phyloP scores from a whole-genome alignment of 345 rosid species.

The Eucalyptus curtisii region DNA sequence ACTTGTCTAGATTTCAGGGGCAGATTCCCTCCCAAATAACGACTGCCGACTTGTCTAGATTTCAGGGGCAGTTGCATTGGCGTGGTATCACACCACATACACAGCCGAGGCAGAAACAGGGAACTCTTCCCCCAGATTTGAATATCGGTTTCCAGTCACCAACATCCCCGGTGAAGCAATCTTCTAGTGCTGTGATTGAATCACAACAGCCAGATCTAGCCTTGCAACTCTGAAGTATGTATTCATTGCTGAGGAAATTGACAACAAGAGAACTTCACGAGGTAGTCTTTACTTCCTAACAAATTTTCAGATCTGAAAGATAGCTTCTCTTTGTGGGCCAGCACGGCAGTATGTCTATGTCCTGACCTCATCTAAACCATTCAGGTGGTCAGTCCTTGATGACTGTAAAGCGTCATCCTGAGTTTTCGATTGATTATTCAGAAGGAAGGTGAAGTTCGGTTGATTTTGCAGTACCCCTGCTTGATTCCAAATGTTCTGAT shows the following conservation, averaged over 20 bases:
- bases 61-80: slow-evolving; percentile 58
- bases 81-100: slow-evolving; percentile 36
- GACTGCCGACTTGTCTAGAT: slow-evolving; percentile 44
- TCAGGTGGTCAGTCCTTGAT: neutral
- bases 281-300: neutral
- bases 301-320: neutral
- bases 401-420: neutral
- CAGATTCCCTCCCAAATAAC: slow-evolving; percentile 37
- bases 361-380: neutral
- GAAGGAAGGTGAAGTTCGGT: neutral
- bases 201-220: slow-evolving; percentile 95
- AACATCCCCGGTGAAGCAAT: slow-evolving; percentile 72
- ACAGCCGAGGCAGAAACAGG: slow-evolving; percentile 52
- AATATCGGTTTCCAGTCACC: slow-evolving; percentile 84
- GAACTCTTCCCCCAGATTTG: slow-evolving; percentile 75
- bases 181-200: slow-evolving; percentile 62
- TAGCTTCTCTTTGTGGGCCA: neutral
- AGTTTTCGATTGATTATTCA: neutral
- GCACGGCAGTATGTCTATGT: neutral
- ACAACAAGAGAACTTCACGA: neutral
- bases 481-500: neutral
- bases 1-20: too few relatives aligned
- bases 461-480: neutral
- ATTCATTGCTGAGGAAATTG: neutral
- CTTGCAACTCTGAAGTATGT: slow-evolving; percentile 48